phyloP scores from a whole-genome alignment of 345 rosid species.

The Salix udensis region DNA sequence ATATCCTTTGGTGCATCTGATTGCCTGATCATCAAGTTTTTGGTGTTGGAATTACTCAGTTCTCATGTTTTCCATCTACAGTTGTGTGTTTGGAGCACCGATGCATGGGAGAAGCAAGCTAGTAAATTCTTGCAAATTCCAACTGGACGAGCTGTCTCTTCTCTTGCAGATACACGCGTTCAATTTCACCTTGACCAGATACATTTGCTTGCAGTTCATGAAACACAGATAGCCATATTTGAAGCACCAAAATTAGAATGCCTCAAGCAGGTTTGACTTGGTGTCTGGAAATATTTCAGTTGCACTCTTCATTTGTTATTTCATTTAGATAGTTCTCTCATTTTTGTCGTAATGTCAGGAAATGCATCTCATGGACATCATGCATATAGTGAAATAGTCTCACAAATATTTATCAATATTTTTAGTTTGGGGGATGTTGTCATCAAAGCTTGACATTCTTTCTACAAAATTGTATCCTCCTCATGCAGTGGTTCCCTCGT shows the following conservation, averaged over 20 bases:
- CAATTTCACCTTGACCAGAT: slow-evolving; percentile 68
- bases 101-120: slow-evolving; percentile 69
- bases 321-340: neutral
- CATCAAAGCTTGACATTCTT: neutral
- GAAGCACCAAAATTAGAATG: slow-evolving; percentile 69
- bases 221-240: slow-evolving; percentile 68
- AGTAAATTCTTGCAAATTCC: slow-evolving; percentile 53
- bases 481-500: slow-evolving; percentile 52
- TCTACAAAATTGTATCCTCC: slow-evolving; percentile 14
- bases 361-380: neutral
- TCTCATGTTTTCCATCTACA: slow-evolving; percentile 17
- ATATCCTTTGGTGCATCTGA: neutral
- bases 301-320: neutral
- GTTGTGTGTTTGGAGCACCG: slow-evolving; percentile 84
- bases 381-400: neutral
- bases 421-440: neutral
- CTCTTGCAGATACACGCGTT: slow-evolving; percentile 69
- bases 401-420: neutral
- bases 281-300: neutral
- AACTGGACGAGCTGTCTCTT: slow-evolving; percentile 40
- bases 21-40: neutral
- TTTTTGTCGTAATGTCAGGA: neutral
- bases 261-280: slow-evolving; percentile 53
- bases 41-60: neutral
- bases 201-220: slow-evolving; percentile 69